Conservation (phyloP, 306 rosid species). For the Acacia melanoxylon region DNA sequence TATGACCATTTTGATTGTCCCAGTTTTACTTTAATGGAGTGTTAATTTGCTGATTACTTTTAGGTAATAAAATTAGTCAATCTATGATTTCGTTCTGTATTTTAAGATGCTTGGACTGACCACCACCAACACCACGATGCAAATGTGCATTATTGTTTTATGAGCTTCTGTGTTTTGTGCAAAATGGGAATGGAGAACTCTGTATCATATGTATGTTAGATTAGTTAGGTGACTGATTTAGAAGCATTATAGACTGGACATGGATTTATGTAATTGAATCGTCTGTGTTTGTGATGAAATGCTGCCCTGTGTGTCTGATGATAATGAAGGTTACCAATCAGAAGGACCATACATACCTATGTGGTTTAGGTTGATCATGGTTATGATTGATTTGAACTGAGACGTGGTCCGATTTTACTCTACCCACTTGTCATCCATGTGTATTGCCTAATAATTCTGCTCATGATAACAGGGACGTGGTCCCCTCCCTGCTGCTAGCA, state of each 20-base stretch:
- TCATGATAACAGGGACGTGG: constrained; percentile 59
- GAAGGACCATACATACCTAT: background rate
- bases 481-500: constrained; percentile 39
- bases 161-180: background rate
- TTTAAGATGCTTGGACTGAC: background rate
- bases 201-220: background rate
- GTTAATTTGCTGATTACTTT: background rate
- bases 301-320: background rate
- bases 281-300: constrained; percentile 14
- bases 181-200: background rate
- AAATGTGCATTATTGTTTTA: background rate
- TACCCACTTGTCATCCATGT: background rate
- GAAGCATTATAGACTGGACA: background rate
- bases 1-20: background rate
- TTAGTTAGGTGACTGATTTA: background rate
- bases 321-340: background rate
- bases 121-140: background rate
- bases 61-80: background rate
- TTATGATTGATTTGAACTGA: background rate
- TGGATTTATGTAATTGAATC: constrained; percentile 7
- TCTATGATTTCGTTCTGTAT: background rate
- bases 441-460: constrained; percentile 13
- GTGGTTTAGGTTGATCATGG: constrained; percentile 10
- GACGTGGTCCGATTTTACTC: background rate
- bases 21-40: background rate